Percentiles rank a stretch among this genome's conserved stretches.
Evolutionary conservation across 768 basidiomycete genomes (phyloP).

Genomic region (Phaeolepiota aurea): DNA sequence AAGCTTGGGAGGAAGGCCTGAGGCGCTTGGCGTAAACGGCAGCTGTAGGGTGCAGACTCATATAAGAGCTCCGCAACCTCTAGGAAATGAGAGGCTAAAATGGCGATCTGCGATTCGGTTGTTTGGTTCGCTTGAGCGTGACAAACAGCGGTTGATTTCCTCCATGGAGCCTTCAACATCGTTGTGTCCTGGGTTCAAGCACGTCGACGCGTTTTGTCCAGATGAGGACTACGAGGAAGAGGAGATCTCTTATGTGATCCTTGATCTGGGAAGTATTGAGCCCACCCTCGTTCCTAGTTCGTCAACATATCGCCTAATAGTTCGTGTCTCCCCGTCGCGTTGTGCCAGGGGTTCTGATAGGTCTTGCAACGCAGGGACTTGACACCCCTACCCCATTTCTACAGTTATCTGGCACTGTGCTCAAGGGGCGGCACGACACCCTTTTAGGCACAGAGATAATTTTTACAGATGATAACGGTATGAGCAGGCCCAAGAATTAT

Average conservation of each 20-base stretch:
- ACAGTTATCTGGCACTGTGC: slow-evolving; percentile 67
- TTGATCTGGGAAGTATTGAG: slow-evolving; percentile 67
- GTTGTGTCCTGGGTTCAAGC: slow-evolving; percentile 45
- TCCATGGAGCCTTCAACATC: neutral
- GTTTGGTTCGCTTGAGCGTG: neutral
- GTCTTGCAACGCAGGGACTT: slow-evolving; percentile 41
- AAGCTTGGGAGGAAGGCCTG: slow-evolving; percentile 41
- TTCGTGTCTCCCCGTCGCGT: slow-evolving; percentile 4
- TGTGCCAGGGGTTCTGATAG: too few relatives aligned
- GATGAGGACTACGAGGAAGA: slow-evolving; percentile 61
- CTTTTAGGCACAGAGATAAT: slow-evolving; percentile 72
- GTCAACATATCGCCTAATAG: slow-evolving; percentile 64
- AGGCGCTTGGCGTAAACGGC: slow-evolving; percentile 12
- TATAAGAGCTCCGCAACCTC: neutral
- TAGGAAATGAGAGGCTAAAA: neutral
- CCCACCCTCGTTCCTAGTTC: slow-evolving; percentile 70
- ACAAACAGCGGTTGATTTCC: too few relatives aligned
- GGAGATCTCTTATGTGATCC: slow-evolving; percentile 60
- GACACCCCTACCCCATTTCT: slow-evolving; percentile 73
- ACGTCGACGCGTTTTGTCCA: slow-evolving; percentile 60
- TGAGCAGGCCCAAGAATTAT: slow-evolving; percentile 2
- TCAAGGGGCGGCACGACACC: slow-evolving; percentile 60
- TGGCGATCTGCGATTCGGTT: neutral
- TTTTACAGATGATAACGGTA: slow-evolving; percentile 64
- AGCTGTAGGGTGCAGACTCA: neutral